A percentile compares a stretch with the other conserved stretches of the same genome.
Evolutionary conservation across 2,329 filamentous ascomycete species (phyloP).

Genomic region (Samsoniella hepiali): DNA sequence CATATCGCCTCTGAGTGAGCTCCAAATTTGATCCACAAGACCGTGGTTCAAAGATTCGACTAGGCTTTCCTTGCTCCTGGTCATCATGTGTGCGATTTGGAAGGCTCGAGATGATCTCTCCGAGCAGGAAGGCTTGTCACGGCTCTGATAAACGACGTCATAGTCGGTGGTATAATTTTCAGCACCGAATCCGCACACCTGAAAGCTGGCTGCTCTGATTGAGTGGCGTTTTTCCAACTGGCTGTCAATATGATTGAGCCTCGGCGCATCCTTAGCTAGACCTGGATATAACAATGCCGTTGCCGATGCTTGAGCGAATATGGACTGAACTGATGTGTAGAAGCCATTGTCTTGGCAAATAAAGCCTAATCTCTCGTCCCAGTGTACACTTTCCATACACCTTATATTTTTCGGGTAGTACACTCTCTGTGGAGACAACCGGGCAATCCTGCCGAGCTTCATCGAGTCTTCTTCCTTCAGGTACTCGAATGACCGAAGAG

Average conservation of each 20-base stretch:
- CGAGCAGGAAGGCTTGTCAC: not conserved
- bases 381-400: slow-evolving; percentile 1
- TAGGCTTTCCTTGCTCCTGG: not conserved
- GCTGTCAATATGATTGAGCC: not conserved
- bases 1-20: not conserved
- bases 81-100: not conserved
- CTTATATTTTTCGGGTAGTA: not conserved
- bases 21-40: not conserved
- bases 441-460: not conserved
- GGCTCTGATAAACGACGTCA: not conserved
- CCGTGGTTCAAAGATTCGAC: not conserved
- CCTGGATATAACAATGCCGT: slow-evolving; percentile 1
- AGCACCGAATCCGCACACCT: slow-evolving; percentile 10
- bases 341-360: slow-evolving; percentile 3
- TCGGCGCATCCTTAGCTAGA: not conserved
- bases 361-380: not conserved
- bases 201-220: slow-evolving; percentile 5
- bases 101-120: not conserved
- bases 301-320: not conserved
- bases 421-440: not conserved
- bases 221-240: not conserved
- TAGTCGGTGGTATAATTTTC: not conserved
- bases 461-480: not conserved
- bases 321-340: not conserved
- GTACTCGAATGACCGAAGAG: slow-evolving; percentile 39